Evolutionary conservation across 2,329 filamentous ascomycete genomes (phyloP), one percentile per base, ranked within the genome.

Genomic region (Neonectria neomacrospora): DNA sequence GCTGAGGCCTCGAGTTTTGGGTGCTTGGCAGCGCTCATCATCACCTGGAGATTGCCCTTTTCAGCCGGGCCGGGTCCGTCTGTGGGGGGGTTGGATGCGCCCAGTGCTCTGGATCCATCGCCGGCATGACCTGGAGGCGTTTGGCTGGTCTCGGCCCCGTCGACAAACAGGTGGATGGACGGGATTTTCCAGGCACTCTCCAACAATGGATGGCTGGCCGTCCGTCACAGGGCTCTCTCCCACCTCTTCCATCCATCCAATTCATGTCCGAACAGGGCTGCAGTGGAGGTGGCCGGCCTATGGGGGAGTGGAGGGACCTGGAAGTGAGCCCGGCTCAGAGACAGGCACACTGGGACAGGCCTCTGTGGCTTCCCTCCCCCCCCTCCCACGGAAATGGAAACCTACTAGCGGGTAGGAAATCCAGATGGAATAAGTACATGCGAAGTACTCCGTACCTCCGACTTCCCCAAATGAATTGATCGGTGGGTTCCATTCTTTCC

Each of bases 21-120:
- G 34, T 37, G 34, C 34, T 37, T 37, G 34, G 34, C 16, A 37
- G 7, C 10, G 7, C 10, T 42, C 39, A 18, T 8, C 39, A 42
- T 26, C 47, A 44, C 47, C 20, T 44, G 22, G 37, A 58, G 50
- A 18, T 52, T 58, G 22, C 56, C 56, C 51, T 52, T 58, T 58
- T 45, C 48, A 58, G 56, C 47, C 45, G 34, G 34, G 9, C 30
- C 9, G 34, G 34, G 34, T 32, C 30, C 48, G 48, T 26, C 48
- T 58, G 39, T 39, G 56, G 56, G 23, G n/a, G 30, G 30, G 30
- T 14, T 12, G 48, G 56, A 53, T 53, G 23, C 26, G 39, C 56
- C 56, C 39, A 37, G 16, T 39, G 34, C 34, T 32, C 5, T 32
- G 30, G 55, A n/a, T 10, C 28, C 11, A 23, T 10, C 18, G 23